Percentiles rank a stretch among this genome's conserved stretches.
Evolutionary conservation across 192 early-diverging fungal genomes (phyloP).

Genomic region (Kappamyces sp.): DNA sequence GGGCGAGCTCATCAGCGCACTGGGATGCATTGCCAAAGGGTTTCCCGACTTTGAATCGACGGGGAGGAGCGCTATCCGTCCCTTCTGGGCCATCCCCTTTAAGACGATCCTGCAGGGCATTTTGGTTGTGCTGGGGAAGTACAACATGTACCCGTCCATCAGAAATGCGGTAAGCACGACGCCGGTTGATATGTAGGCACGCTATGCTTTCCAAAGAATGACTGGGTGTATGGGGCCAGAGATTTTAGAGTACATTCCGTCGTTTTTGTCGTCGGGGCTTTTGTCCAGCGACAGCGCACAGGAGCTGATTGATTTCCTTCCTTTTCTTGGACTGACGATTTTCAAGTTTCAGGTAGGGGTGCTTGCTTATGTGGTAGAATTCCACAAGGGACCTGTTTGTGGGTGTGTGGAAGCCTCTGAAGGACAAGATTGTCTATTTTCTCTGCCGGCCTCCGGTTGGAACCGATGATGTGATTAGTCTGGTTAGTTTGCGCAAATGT

Average conservation of each 20-base stretch:
- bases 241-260: constrained; percentile 71
- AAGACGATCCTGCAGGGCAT: constrained; percentile 1
- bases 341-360: constrained; percentile 81
- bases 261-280: constrained; percentile 66
- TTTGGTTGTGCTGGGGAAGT: constrained; percentile 1
- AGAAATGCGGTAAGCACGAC: constrained; percentile 31
- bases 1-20: not conserved
- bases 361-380: constrained; percentile 22
- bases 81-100: not conserved
- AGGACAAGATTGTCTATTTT: constrained; percentile 77
- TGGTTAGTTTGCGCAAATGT: constrained; percentile 71
- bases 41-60: not conserved
- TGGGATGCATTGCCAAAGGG: constrained; percentile 6
- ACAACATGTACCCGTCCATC: constrained; percentile 24
- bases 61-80: not conserved
- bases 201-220: constrained; percentile 73
- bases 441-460: constrained; percentile 77
- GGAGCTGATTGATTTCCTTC: constrained; percentile 79
- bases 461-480: constrained; percentile 75
- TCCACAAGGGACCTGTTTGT: no score
- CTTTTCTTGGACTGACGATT: constrained; percentile 74
- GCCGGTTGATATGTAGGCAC: constrained; percentile 7
- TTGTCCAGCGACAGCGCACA: constrained; percentile 66
- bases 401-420: constrained; percentile 49
- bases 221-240: constrained; percentile 80